These are phyloP conservation scores for Colletotrichum kahawae DNA, from an alignment of 2,329 filamentous ascomycete genomes.

Conservation along the genomic window DNA sequence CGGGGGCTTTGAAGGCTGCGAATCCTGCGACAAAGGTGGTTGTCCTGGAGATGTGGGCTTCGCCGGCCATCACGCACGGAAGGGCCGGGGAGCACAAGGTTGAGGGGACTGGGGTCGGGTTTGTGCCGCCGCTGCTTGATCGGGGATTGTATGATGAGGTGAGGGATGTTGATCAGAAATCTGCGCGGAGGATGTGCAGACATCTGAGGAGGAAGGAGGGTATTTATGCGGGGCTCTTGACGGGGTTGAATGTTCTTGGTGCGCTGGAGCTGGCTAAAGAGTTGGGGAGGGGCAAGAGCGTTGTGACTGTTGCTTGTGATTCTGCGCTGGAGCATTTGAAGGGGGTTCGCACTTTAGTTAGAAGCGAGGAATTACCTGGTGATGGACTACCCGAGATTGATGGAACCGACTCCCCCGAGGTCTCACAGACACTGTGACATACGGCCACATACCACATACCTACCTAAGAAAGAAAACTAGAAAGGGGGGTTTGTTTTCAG, in stretches of 20 bases:
- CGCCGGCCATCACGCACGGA: not conserved
- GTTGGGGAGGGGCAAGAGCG: not conserved
- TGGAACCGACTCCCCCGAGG: no score
- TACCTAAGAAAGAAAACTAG: no score
- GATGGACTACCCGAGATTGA: no score
- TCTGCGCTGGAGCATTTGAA: not conserved
- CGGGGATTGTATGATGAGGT: not conserved
- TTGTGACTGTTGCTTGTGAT: conserved; percentile 6
- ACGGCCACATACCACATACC: no score
- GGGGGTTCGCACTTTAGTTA: not conserved
- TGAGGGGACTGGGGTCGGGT: not conserved
- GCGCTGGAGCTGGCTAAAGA: not conserved
- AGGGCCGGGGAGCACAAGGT: not conserved
- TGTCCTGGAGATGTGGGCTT: not conserved
- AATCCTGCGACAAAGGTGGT: not conserved
- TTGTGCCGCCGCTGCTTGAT: not conserved
- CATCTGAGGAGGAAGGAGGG: not conserved
- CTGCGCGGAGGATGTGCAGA: not conserved
- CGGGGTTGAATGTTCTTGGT: not conserved
- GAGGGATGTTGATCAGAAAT: not conserved
- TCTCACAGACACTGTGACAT: no score
- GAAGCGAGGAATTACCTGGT: not conserved
- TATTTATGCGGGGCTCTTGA: not conserved
- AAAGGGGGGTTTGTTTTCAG: no score
- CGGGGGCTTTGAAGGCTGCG: not conserved